Conservation (phyloP, 2,329 filamentous ascomycete species). For the Whalleya microplaca region DNA sequence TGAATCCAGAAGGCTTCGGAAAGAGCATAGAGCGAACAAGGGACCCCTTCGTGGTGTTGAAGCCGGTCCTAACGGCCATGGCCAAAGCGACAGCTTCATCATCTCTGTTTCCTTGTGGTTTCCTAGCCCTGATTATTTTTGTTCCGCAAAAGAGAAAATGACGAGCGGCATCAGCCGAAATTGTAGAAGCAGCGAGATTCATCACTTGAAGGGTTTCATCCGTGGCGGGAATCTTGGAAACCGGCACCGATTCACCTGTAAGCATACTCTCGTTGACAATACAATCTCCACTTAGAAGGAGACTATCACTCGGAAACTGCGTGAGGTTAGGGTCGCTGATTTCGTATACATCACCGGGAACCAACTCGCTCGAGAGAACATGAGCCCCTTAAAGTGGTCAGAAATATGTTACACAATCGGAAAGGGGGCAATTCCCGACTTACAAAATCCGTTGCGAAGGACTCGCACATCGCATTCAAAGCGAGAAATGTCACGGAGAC, state of each 20-base stretch:
- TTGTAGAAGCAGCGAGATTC: slow-evolving; percentile 78
- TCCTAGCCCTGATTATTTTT: slow-evolving; percentile 87
- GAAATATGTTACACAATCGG: slow-evolving; percentile 11
- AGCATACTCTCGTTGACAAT: slow-evolving; percentile 99
- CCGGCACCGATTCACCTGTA: slow-evolving; percentile 94
- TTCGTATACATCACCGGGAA: slow-evolving; percentile 96
- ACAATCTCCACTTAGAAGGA: slow-evolving; percentile 90
- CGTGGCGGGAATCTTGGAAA: slow-evolving; percentile 85
- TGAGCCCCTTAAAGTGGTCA: slow-evolving; percentile 67
- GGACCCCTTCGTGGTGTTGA: slow-evolving; percentile 96
- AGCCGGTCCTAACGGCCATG: slow-evolving; percentile 90
- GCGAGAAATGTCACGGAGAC: slow-evolving; percentile 85
- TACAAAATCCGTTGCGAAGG: slow-evolving; percentile 91
- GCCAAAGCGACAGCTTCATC: slow-evolving; percentile 91
- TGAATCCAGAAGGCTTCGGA: slow-evolving; percentile 97
- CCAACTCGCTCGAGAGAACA: slow-evolving; percentile 82
- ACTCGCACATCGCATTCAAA: slow-evolving; percentile 97
- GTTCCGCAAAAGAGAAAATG: slow-evolving; percentile 95
- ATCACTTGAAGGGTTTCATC: slow-evolving; percentile 78
- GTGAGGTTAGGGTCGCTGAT: slow-evolving; percentile 88
- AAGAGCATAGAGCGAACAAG: slow-evolving; percentile 98
- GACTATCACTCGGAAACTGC: slow-evolving; percentile 89
- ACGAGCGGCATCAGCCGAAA: slow-evolving; percentile 80
- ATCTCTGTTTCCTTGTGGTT: slow-evolving; percentile 82
- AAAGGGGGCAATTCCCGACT: slow-evolving; percentile 33